Conservation (phyloP, 345 rosid species). For the Lepidium aucheri region DNA sequence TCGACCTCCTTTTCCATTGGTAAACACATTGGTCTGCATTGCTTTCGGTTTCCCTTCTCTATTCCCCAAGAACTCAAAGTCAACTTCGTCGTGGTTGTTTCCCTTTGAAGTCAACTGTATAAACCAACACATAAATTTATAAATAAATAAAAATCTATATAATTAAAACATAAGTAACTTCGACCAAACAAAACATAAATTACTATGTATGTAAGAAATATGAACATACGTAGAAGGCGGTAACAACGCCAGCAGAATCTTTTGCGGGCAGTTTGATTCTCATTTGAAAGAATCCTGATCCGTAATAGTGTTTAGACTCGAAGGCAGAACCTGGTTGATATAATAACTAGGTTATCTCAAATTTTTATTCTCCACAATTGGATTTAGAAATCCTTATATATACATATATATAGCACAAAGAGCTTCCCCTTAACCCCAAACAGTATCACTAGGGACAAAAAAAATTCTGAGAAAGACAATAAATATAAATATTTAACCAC, state of each 20-base stretch:
- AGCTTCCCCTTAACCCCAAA: too few relatives aligned
- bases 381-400: too few relatives aligned
- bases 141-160: not conserved
- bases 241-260: conserved; percentile 57
- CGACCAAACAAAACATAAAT: not conserved
- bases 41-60: conserved; percentile 42
- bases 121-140: not conserved
- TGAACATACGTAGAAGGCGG: conserved; percentile 49
- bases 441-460: too few relatives aligned
- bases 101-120: conserved; percentile 31
- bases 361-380: too few relatives aligned
- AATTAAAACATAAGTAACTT: not conserved
- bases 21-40: conserved; percentile 58
- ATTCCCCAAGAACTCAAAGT: conserved; percentile 70
- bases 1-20: conserved; percentile 42
- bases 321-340: conserved; percentile 40
- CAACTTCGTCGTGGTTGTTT: conserved; percentile 48
- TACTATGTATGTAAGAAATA: not conserved
- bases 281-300: conserved; percentile 47
- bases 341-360: not conserved
- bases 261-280: conserved; percentile 42
- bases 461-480: too few relatives aligned
- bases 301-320: conserved; percentile 40
- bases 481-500: too few relatives aligned
- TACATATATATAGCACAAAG: too few relatives aligned